These are phyloP conservation scores for Backusella mclennaniae DNA, from an alignment of 192 early-diverging fungal species.

Conservation along the genomic window DNA sequence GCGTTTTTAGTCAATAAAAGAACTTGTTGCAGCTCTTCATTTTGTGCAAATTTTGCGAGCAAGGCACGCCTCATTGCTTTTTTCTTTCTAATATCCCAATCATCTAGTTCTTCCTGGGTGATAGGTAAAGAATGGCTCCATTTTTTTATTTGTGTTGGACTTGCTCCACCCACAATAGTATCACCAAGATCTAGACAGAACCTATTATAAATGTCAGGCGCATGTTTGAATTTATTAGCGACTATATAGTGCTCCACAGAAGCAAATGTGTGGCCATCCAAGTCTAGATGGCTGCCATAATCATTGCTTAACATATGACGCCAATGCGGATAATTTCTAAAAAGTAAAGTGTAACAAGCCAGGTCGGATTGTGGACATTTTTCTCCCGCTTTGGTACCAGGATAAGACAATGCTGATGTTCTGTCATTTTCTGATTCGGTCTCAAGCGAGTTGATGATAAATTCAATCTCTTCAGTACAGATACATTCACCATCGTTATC, in stretches of 20 bases:
- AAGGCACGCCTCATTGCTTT: background rate
- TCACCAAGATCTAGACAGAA: conserved; percentile 18
- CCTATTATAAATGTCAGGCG: background rate
- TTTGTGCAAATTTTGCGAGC: conserved; percentile 25
- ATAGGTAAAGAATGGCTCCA: background rate
- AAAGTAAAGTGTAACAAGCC: background rate
- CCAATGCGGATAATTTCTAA: conserved; percentile 20
- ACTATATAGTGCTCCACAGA: conserved; percentile 19
- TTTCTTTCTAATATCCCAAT: background rate
- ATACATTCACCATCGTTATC: background rate
- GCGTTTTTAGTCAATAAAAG: background rate
- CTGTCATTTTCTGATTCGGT: background rate
- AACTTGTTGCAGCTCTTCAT: conserved; percentile 13
- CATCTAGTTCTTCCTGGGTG: background rate
- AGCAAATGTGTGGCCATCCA: conserved; percentile 26
- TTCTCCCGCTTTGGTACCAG: background rate
- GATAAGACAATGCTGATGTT: background rate
- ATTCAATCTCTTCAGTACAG: background rate
- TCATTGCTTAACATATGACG: conserved; percentile 18
- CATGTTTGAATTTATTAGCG: background rate
- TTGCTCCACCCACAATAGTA: background rate
- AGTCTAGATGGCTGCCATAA: conserved; percentile 17
- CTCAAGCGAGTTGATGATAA: background rate
- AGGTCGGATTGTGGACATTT: background rate
- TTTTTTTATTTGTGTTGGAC: background rate